Evolutionary conservation across 208 protist genomes (phyloP).

Genomic region (Novymonas esmeraldas): DNA sequence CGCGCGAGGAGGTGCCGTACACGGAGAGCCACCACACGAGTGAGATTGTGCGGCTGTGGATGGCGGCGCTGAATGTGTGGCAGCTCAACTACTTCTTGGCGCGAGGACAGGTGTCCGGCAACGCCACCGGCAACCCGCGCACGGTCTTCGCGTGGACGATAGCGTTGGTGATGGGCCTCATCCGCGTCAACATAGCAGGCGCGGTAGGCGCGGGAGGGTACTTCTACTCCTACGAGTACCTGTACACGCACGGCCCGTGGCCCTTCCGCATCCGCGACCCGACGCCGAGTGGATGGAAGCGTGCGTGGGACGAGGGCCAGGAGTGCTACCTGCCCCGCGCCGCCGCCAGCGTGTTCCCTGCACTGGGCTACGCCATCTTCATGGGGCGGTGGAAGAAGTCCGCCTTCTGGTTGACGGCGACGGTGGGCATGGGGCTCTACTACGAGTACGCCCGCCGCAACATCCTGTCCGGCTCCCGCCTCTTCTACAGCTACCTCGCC

Average conservation of each 20-base stretch:
- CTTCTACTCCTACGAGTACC: slow-evolving; percentile 89
- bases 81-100: slow-evolving; percentile 64
- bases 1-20: slow-evolving; percentile 83
- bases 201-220: slow-evolving; percentile 76
- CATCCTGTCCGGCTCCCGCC: slow-evolving; percentile 57
- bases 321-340: slow-evolving; percentile 60
- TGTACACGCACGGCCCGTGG: slow-evolving; percentile 83
- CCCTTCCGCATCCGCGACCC: slow-evolving; percentile 77
- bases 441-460: slow-evolving; percentile 81
- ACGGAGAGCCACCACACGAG: slow-evolving; percentile 75
- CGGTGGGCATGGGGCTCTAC: slow-evolving; percentile 44
- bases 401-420: slow-evolving; percentile 61
- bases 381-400: slow-evolving; percentile 79
- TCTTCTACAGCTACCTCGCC: slow-evolving; percentile 83
- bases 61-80: slow-evolving; percentile 65
- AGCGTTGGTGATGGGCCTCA: slow-evolving; percentile 47
- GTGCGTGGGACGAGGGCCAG: slow-evolving; percentile 82
- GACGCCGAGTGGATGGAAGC: slow-evolving; percentile 68
- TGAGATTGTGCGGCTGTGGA: slow-evolving; percentile 72
- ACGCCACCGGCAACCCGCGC: slow-evolving; percentile 58
- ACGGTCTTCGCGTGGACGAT: slow-evolving; percentile 67
- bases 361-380: slow-evolving; percentile 82
- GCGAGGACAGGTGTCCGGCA: slow-evolving; percentile 40
- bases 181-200: slow-evolving; percentile 72
- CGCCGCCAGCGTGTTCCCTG: slow-evolving; percentile 65